phyloP scores from a whole-genome alignment of 352 stramenopile genomes.

The Globisporangium ultimum region DNA sequence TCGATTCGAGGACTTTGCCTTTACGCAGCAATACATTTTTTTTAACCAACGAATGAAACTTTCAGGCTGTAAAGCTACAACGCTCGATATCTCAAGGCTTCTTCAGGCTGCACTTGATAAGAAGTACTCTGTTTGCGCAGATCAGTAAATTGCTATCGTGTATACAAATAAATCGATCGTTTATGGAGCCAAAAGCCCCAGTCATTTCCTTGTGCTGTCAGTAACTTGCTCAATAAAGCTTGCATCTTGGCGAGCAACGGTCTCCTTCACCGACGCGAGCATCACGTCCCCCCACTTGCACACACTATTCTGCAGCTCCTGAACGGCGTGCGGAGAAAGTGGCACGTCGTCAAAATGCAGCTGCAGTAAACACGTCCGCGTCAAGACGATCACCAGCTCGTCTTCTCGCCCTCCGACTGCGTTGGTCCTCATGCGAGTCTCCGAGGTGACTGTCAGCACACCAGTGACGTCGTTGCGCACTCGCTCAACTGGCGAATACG shows the following conservation, averaged over 20 bases:
- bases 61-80: too few species aligned
- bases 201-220: too few species aligned
- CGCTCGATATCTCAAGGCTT: too few species aligned
- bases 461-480: constrained; percentile 5
- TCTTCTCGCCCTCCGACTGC: not conserved
- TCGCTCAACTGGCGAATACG: constrained; percentile 4
- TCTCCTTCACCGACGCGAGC: not conserved
- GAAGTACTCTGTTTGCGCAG: too few species aligned
- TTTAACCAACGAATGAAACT: too few species aligned
- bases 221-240: too few species aligned
- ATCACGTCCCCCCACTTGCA: constrained; percentile 12
- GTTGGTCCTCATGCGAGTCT: constrained; percentile 1
- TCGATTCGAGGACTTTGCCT: too few species aligned
- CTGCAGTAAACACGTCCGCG: constrained; percentile 1
- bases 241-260: constrained; percentile 7
- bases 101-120: too few species aligned
- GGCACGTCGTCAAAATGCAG: constrained; percentile 1
- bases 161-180: too few species aligned
- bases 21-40: too few species aligned
- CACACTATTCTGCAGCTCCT: constrained; percentile 1
- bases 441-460: constrained; percentile 4
- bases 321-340: not conserved
- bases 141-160: too few species aligned
- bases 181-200: too few species aligned
- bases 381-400: constrained; percentile 1